Evolutionary conservation across 495 filamentous ascomycete species (phyloP).

Genomic region (Xylaria sp.): DNA sequence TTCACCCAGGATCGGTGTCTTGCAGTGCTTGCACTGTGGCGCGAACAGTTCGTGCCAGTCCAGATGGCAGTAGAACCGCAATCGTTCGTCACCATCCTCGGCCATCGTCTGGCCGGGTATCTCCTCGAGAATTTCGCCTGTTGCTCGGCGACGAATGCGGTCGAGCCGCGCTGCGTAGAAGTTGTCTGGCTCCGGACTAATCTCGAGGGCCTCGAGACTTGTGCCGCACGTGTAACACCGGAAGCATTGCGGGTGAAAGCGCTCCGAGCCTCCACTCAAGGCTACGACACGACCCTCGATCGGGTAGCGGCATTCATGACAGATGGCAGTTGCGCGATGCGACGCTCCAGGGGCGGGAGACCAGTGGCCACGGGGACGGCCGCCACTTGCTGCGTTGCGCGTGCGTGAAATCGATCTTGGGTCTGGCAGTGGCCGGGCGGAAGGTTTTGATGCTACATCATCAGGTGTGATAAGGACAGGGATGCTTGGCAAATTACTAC

Average conservation of each 20-base stretch:
- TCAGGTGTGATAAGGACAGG: constrained; percentile 55
- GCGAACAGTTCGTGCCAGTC: constrained; percentile 97
- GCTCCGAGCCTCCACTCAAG: constrained; percentile 66
- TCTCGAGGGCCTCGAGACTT: constrained; percentile 89
- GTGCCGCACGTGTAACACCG: constrained; percentile 87
- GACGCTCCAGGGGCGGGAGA: constrained; percentile 53
- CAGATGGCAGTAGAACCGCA: constrained; percentile 95
- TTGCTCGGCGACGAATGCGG: constrained; percentile 65
- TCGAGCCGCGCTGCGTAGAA: constrained; percentile 73
- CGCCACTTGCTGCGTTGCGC: constrained; percentile 44
- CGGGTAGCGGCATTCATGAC: constrained; percentile 79
- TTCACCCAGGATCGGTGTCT: constrained; percentile 97
- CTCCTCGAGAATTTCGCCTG: constrained; percentile 65
- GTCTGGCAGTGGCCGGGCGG: constrained; percentile 50
- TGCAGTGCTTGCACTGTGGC: constrained; percentile 93
- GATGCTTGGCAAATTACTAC: constrained; percentile 42
- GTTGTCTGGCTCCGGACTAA: constrained; percentile 86
- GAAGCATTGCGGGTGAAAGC: constrained; percentile 96
- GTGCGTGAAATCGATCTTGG: constrained; percentile 41
- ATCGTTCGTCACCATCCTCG: constrained; percentile 69
- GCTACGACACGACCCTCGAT: constrained; percentile 93
- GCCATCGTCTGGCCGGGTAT: constrained; percentile 63
- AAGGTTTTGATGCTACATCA: constrained; percentile 40
- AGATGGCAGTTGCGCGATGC: constrained; percentile 73
- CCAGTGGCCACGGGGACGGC: constrained; percentile 53